phyloP scores from a whole-genome alignment of 176 grass and related monocot species.

The Bonia amplexicaulis region DNA sequence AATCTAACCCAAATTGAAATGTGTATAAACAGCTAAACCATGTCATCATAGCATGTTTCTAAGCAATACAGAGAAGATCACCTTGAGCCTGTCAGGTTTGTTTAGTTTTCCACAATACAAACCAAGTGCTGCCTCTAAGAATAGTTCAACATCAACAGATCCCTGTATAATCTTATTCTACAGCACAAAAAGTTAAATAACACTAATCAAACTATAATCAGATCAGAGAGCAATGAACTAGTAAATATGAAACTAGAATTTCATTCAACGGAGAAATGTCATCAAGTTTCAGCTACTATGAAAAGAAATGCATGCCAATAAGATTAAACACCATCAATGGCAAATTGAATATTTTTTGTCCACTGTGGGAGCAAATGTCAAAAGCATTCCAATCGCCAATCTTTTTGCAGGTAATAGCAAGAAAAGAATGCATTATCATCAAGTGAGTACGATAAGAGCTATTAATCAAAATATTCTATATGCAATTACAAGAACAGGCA shows the following conservation, averaged over 20 bases:
- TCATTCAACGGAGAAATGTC: neutral
- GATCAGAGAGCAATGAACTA: slow-evolving; percentile 12
- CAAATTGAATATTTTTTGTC: neutral
- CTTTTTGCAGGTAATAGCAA: neutral
- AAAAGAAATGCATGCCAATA: slow-evolving; percentile 6
- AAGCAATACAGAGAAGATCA: slow-evolving; percentile 36
- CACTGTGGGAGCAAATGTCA: slow-evolving; percentile 7
- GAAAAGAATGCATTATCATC: neutral
- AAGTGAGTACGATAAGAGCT: neutral
- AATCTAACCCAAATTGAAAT: slow-evolving; percentile 17
- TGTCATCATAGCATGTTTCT: neutral
- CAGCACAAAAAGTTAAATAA: slow-evolving; percentile 44
- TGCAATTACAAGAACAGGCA: neutral
- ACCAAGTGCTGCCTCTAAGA: slow-evolving; percentile 67
- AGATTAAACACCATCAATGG: neutral
- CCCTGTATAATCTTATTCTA: slow-evolving; percentile 74
- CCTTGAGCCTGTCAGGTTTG: slow-evolving; percentile 75
- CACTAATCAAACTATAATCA: slow-evolving; percentile 40
- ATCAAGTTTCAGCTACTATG: slow-evolving; percentile 3
- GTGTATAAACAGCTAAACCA: neutral
- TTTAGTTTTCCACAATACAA: slow-evolving; percentile 59
- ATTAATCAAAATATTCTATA: slow-evolving; percentile 4
- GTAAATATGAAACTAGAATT: slow-evolving; percentile 4
- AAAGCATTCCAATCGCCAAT: slow-evolving; percentile 3
- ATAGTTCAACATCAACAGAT: slow-evolving; percentile 71